Base-by-base conservation (phyloP, 2,329 filamentous ascomycete species). In the Cryphonectria japonica region DNA sequence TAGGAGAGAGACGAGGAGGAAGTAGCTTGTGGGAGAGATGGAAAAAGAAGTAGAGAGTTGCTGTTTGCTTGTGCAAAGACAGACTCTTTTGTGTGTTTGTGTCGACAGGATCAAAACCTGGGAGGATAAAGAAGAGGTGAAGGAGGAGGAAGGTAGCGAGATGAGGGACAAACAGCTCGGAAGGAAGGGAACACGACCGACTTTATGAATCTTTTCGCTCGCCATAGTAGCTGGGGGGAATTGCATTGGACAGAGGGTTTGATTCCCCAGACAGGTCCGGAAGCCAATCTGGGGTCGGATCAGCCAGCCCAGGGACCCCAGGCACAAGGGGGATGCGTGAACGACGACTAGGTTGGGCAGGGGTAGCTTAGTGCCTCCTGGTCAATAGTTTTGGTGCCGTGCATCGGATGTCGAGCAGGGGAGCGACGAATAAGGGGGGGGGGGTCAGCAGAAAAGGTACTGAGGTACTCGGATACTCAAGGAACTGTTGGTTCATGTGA, bases 131-230 rank as follows among this genome's bases (percentile, higher is more conserved):
- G 43, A 46, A 3, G 41, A 65, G 62, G 41, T 52, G 61, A 4
- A 46, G 19, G 62, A 65, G n/a, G 61, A 46, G 6, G 60, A 62
- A 26, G 57, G 57, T 60, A 60, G 6, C 57, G 34, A 61, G 19
- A 26, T 50, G 63, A 46, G 37, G 16, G 43, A 34, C 63, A 32
- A 7, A 19, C 19, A 32, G 63, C 6, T 50, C 19, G 29, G 22
- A 14, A 43, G 13, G 16, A 7, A 52, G 43, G 63, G 43, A 34
- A 50, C 41, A 65, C 16, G 11, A 14, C 37, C 34, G 63, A 29
- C 63, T 65, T 65, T 65, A 65, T 65, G 63, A 65, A 65, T 50
- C 43, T 52, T 65, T 65, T 52, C 41, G 3, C 29, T 1, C 57
- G 4, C 34, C 29, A n/a, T 16, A 57, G 26, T 29, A 11, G 5